Conservation (phyloP, 192 early-diverging fungal species). For the Podochytrium sp. region DNA sequence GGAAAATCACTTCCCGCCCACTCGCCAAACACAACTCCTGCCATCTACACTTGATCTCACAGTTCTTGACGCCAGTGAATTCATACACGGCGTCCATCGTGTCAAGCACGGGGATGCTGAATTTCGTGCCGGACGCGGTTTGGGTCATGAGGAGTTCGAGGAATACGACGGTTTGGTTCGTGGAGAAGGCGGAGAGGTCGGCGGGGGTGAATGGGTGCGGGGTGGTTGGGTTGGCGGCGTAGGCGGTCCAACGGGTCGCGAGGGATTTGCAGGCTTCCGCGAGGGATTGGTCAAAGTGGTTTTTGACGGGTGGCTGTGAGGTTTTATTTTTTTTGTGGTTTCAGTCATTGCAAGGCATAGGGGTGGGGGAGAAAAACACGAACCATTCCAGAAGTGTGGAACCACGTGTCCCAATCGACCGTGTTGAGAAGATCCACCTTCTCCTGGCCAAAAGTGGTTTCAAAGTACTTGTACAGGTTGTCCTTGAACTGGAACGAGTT, state of each 20-base stretch:
- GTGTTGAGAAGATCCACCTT: slow-evolving; percentile 74
- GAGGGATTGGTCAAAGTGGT: slow-evolving; percentile 86
- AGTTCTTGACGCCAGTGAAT: slow-evolving; percentile 73
- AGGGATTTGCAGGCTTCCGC: slow-evolving; percentile 79
- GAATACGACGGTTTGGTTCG: slow-evolving; percentile 84
- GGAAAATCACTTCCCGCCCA: slow-evolving; percentile 75
- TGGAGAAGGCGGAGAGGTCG: slow-evolving; percentile 72
- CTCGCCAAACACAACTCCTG: slow-evolving; percentile 78
- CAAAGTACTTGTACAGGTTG: slow-evolving; percentile 81
- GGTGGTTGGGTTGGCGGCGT: neutral
- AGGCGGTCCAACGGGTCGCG: slow-evolving; percentile 53
- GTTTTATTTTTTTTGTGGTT: neutral
- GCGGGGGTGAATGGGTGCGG: slow-evolving; percentile 60
- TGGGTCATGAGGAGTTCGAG: slow-evolving; percentile 72
- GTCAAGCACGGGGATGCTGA: slow-evolving; percentile 64
- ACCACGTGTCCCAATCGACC: slow-evolving; percentile 93
- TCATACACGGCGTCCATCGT: slow-evolving; percentile 75
- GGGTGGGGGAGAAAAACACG: slow-evolving; percentile 1
- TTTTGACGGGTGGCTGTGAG: slow-evolving; percentile 70
- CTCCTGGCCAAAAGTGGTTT: slow-evolving; percentile 57
- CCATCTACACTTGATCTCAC: slow-evolving; percentile 90
- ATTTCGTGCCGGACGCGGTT: slow-evolving; percentile 42
- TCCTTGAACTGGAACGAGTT: slow-evolving; percentile 87
- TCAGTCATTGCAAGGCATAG: neutral
- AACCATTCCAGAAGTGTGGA: slow-evolving; percentile 85